phyloP scores from a whole-genome alignment of 768 basidiomycete species.

The Suillus cothurnatus region DNA sequence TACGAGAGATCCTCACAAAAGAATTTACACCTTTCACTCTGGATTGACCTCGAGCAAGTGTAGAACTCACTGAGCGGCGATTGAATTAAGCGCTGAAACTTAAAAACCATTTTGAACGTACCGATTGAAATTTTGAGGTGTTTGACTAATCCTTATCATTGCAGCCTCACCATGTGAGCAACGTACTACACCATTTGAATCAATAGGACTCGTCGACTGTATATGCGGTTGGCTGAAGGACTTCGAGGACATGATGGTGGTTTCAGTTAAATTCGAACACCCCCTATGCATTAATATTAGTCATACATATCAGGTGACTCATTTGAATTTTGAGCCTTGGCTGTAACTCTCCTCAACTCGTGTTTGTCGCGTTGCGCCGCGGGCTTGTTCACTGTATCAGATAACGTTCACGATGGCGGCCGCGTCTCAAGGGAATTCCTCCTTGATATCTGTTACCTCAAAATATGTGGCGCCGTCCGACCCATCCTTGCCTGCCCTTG shows the following conservation, averaged over 20 bases:
- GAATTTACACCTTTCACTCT: slow-evolving; percentile 27
- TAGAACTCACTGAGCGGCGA: slow-evolving; percentile 38
- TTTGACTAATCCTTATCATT: slow-evolving; percentile 31
- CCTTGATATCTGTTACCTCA: slow-evolving; percentile 46
- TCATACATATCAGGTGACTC: slow-evolving; percentile 24
- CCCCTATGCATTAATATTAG: slow-evolving; percentile 5
- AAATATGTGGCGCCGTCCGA: slow-evolving; percentile 53
- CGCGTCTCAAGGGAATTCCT: background rate
- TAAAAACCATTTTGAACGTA: slow-evolving; percentile 21
- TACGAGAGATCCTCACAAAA: slow-evolving; percentile 35
- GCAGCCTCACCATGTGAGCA: slow-evolving; percentile 37
- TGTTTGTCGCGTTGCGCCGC: background rate
- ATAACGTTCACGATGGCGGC: background rate
- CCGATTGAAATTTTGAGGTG: slow-evolving; percentile 37
- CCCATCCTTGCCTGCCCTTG: slow-evolving; percentile 56
- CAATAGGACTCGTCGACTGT: slow-evolving; percentile 29
- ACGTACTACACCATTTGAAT: slow-evolving; percentile 32
- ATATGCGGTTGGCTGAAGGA: slow-evolving; percentile 13
- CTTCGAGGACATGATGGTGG: slow-evolving; percentile 11
- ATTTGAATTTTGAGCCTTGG: background rate
- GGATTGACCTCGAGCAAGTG: slow-evolving; percentile 30
- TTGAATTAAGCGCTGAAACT: background rate
- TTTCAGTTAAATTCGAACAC: slow-evolving; percentile 2
- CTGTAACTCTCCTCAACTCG: background rate
- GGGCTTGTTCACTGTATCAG: background rate